Conservation (phyloP, 257 asterid genomes). For the Fraxinus cuspidata region DNA sequence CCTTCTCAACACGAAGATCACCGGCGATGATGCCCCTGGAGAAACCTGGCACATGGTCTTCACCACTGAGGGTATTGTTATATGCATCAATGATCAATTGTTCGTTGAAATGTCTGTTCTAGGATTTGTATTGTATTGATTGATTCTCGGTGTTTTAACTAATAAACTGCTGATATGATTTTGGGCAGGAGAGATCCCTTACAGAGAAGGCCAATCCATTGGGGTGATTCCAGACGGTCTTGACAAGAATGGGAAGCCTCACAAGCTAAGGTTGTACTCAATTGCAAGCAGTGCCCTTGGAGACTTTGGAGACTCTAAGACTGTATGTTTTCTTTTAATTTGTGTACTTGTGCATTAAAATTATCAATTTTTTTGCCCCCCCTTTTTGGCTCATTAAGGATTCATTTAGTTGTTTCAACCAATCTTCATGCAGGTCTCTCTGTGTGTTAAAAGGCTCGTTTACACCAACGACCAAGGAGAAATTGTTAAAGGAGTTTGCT, state of each 20-base stretch:
- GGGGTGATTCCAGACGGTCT: constrained; percentile 86
- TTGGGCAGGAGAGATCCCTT: constrained; percentile 78
- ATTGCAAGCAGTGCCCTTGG: constrained; percentile 99
- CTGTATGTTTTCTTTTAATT: constrained; percentile 50
- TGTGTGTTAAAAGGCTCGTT: constrained; percentile 91
- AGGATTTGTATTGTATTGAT: background rate
- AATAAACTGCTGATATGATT: constrained; percentile 1
- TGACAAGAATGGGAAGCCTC: constrained; percentile 97
- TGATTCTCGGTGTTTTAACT: background rate
- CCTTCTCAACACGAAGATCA: constrained; percentile 96
- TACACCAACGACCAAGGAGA: constrained; percentile 90
- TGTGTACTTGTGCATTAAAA: background rate
- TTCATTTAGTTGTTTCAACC: constrained; percentile 1
- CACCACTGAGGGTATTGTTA: constrained; percentile 76
- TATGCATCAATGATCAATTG: background rate
- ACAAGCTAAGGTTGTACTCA: constrained; percentile 88
- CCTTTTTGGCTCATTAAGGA: background rate
- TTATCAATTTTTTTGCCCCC: background rate
- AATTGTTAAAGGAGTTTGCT: constrained; percentile 91
- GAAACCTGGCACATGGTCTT: constrained; percentile 99
- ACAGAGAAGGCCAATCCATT: constrained; percentile 96
- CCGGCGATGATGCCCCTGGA: constrained; percentile 98
- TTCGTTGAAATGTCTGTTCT: background rate
- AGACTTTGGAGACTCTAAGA: constrained; percentile 96
- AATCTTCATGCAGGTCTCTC: constrained; percentile 62